Base-by-base conservation (phyloP, 139 green algal species). In the Tetraselmis chui region DNA sequence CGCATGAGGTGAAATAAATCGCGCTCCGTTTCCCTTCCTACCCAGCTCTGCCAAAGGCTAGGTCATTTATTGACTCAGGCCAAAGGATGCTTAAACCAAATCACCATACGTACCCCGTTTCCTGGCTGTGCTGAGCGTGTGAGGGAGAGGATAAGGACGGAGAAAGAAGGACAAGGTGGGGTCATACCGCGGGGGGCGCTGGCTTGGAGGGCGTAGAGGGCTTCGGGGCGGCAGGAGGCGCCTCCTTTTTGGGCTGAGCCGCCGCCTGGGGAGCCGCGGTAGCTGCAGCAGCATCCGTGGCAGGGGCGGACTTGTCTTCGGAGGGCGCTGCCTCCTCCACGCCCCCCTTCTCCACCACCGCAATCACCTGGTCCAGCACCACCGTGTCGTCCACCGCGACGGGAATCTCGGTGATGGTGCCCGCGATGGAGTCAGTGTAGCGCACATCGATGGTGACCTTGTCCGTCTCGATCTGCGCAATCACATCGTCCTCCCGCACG, bases 391-490 rank as follows among this genome's bases (percentile, higher is more conserved):
- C 92, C 77, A 93, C 89, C 23, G 89, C 87, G 0, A 97, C 88
- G 27, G 94, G 82, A 28, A 97, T 79, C 5, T 88, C 32, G 27
- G 81, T 91, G 23, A 97, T 29, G 1, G 84, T 83, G 25, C 91
- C 93, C 0, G 89, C 81, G 5, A 84, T 79, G 5, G 45, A 67
- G 30, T 86, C 80, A 1, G 88, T 91, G 87, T 95, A 97, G 83
- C 93, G 94, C 59, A 97, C 89, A 80, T 97, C 93, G n/a, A 98
- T 95, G 0, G 91, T 96, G 31, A 98, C 94, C 81, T 98, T 99
- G 87, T 99, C 97, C 0, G 97, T 99, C 81, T 99, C 97, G 59
- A 99, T 96, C 89, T 98, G 94, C 0, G 95, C 93, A 76, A 99
- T 93, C 11, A 99, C 86, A 74, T 99, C 97, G 82, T 99, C 97